Evolutionary conservation across 225 moss, liverwort and hornwort genomes (phyloP).

Genomic region (Straminergon stramineum): DNA sequence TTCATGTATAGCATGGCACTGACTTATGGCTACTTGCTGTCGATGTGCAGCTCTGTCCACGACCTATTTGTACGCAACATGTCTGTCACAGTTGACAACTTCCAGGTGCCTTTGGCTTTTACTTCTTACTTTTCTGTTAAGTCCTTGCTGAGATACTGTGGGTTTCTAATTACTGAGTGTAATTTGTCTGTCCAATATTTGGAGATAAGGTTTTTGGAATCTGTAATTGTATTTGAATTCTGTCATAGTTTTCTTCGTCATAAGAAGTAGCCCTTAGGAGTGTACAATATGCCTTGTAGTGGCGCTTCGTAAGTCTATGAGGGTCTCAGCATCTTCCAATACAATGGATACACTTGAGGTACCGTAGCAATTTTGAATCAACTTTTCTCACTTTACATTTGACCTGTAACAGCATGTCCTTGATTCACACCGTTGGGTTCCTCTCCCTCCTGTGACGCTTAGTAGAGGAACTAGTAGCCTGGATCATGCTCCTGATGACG

Average conservation of each 20-base stretch:
- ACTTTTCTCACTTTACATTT: neutral
- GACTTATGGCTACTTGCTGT: neutral
- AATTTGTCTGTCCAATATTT: neutral
- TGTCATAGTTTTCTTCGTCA: neutral
- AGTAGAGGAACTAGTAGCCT: slow-evolving; percentile 39
- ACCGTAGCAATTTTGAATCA: neutral
- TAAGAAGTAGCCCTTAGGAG: neutral
- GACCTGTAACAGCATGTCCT: slow-evolving; percentile 67
- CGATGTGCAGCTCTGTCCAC: slow-evolving; percentile 70
- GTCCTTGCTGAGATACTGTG: neutral
- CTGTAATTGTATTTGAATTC: neutral
- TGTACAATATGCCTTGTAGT: neutral
- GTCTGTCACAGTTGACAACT: slow-evolving; percentile 89
- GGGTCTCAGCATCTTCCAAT: neutral
- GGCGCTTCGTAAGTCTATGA: neutral
- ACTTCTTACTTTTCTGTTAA: neutral
- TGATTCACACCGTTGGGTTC: slow-evolving; percentile 95
- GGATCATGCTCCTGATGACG: slow-evolving; percentile 59
- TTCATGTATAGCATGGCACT: neutral
- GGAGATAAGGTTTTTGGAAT: neutral
- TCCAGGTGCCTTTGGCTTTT: slow-evolving; percentile 57
- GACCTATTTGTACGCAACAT: slow-evolving; percentile 86
- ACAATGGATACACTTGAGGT: neutral
- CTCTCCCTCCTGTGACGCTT: slow-evolving; percentile 78
- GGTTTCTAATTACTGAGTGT: neutral